Percentiles rank a stretch among this genome's conserved stretches.
Conservation (phyloP, 164 flowering plant genomes). For the Pachysandra terminalis region DNA sequence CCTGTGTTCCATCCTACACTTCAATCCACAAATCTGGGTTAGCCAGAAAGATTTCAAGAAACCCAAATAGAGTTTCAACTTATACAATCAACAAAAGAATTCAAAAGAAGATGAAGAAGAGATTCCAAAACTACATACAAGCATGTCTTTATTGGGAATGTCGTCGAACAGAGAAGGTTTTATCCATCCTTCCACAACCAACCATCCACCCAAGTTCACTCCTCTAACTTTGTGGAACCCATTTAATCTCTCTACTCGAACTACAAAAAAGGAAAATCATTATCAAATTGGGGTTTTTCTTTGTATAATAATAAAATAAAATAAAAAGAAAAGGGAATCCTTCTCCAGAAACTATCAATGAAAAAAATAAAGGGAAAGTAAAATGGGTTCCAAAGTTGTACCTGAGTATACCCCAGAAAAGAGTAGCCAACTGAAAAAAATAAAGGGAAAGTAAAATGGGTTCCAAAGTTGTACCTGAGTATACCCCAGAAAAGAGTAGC, state of each 20-base stretch:
- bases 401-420: constrained; percentile 46
- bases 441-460: not conserved
- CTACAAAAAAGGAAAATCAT: too few relatives aligned
- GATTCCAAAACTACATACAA: too few relatives aligned
- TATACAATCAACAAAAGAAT: too few relatives aligned
- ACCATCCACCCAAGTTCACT: constrained; percentile 95
- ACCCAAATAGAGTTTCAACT: not conserved
- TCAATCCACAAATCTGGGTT: constrained; percentile 5
- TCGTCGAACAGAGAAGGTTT: constrained; percentile 85
- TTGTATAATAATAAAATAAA: too few relatives aligned
- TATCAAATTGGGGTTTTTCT: too few relatives aligned
- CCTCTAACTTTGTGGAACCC: constrained; percentile 64
- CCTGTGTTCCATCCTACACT: constrained; percentile 79
- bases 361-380: constrained; percentile 2
- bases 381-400: constrained; percentile 6
- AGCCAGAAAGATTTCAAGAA: not conserved
- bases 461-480: constrained; percentile 34
- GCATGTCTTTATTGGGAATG: constrained; percentile 86
- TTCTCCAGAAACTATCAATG: too few relatives aligned
- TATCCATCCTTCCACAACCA: constrained; percentile 91
- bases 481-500: constrained; percentile 33
- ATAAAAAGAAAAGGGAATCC: too few relatives aligned
- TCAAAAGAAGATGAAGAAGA: not conserved
- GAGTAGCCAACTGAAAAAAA: constrained; percentile 25
- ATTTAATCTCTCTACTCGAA: constrained; percentile 46